A percentile compares a stretch with the other conserved stretches of the same genome.
Evolutionary conservation across 352 stramenopile species (phyloP).

Genomic region (Pythium aquatile): DNA sequence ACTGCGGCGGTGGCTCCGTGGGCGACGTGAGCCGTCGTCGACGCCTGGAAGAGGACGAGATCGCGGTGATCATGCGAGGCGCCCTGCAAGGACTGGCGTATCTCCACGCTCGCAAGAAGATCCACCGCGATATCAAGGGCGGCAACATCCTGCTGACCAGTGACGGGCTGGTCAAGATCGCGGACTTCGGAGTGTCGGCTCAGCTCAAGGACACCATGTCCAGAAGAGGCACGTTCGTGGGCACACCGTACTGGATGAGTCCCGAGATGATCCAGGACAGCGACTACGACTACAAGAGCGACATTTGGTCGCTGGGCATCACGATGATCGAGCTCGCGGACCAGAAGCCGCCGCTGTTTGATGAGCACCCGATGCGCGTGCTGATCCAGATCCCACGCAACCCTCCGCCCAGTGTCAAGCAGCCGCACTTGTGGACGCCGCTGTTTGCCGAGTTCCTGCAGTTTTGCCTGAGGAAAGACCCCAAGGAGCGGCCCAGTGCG

Average conservation of each 20-base stretch:
- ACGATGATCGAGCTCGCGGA: conserved; percentile 91
- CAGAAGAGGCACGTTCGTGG: conserved; percentile 76
- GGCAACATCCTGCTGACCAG: conserved; percentile 95
- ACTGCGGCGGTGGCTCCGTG: conserved; percentile 82
- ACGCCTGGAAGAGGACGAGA: conserved; percentile 58
- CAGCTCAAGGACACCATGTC: conserved; percentile 60
- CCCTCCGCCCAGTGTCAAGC: conserved; percentile 68
- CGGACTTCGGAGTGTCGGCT: conserved; percentile 89
- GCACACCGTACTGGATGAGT: conserved; percentile 95
- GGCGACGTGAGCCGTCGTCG: conserved; percentile 62
- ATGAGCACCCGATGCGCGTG: conserved; percentile 89
- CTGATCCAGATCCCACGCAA: conserved; percentile 81
- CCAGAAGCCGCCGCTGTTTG: conserved; percentile 86
- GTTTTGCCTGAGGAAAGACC: conserved; percentile 77
- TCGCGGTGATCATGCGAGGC: conserved; percentile 76
- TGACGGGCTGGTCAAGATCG: conserved; percentile 93
- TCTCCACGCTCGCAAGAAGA: conserved; percentile 80
- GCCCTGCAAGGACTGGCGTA: conserved; percentile 80
- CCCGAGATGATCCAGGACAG: conserved; percentile 92
- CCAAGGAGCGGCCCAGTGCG: conserved; percentile 72
- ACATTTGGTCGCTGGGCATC: conserved; percentile 90
- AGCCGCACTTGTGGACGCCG: conserved; percentile 69
- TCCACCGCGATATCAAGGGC: conserved; percentile 93
- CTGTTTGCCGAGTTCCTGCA: conserved; percentile 85
- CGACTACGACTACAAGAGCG: conserved; percentile 91